These are phyloP conservation scores for Ustilago lituana DNA, from an alignment of 1,284 basidiomycete genomes.

Conservation along the genomic window DNA sequence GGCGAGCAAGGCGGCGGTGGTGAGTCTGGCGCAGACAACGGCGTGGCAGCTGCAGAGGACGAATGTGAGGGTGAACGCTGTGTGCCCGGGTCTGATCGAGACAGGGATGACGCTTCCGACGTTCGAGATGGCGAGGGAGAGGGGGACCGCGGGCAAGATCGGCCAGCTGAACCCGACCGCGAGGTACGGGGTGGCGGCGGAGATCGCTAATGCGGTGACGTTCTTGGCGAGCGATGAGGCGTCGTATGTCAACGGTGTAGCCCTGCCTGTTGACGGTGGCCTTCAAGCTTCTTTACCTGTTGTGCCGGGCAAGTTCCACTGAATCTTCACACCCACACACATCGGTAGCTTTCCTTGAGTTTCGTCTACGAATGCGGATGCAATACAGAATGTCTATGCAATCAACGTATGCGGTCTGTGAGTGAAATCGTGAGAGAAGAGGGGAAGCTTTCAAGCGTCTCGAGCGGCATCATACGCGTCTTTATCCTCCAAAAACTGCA, in stretches of 20 bases:
- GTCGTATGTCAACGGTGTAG: slow-evolving; percentile 88
- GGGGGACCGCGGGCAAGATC: slow-evolving; percentile 79
- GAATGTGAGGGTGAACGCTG: slow-evolving; percentile 86
- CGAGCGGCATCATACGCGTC: slow-evolving; percentile 44
- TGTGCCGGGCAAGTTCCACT: slow-evolving; percentile 72
- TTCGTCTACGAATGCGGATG: no score
- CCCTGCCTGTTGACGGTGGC: slow-evolving; percentile 86
- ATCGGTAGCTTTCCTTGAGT: neutral
- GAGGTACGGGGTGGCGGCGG: slow-evolving; percentile 70
- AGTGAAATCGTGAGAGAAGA: neutral
- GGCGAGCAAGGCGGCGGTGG: slow-evolving; percentile 68
- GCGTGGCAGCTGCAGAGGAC: slow-evolving; percentile 82
- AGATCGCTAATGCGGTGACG: slow-evolving; percentile 81
- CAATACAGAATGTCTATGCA: no score
- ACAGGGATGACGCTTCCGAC: slow-evolving; percentile 82
- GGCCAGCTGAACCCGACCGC: slow-evolving; percentile 87
- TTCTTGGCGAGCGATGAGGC: slow-evolving; percentile 88
- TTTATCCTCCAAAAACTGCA: slow-evolving; percentile 58
- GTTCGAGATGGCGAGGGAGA: slow-evolving; percentile 80
- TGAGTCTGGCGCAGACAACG: slow-evolving; percentile 83
- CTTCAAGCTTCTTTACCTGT: slow-evolving; percentile 79
- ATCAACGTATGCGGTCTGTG: no score
- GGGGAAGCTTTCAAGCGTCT: slow-evolving; percentile 9
- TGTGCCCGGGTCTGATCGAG: slow-evolving; percentile 90
- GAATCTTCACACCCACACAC: neutral